These are phyloP conservation scores for Sanghuangporus sanghuang DNA, from an alignment of 1,284 basidiomycete genomes.

Conservation along the genomic window DNA sequence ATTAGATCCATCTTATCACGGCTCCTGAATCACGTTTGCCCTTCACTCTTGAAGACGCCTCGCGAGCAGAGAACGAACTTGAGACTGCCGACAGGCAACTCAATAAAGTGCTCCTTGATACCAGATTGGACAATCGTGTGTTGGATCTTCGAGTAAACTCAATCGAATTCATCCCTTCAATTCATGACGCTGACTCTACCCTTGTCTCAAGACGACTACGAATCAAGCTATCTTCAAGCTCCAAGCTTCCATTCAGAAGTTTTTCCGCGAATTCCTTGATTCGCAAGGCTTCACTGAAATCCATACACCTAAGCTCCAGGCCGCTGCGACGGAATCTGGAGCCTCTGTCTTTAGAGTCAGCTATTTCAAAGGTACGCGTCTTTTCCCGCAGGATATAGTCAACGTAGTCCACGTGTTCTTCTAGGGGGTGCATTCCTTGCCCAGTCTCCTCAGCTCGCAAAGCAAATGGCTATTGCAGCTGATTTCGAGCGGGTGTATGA, in stretches of 20 bases:
- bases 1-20: slow-evolving; percentile 15
- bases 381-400: background rate
- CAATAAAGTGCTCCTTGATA: slow-evolving; percentile 75
- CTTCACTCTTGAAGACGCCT: slow-evolving; percentile 72
- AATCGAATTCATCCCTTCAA: background rate
- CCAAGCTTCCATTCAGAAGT: slow-evolving; percentile 81
- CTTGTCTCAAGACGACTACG: slow-evolving; percentile 68
- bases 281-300: slow-evolving; percentile 85
- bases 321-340: slow-evolving; percentile 94
- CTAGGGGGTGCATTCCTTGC: slow-evolving; percentile 90
- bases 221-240: slow-evolving; percentile 97
- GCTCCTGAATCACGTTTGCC: slow-evolving; percentile 45
- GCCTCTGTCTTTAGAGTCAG: slow-evolving; percentile 97
- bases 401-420: background rate
- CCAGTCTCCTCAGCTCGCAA: slow-evolving; percentile 95
- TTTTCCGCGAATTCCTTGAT: slow-evolving; percentile 87
- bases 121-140: slow-evolving; percentile 92
- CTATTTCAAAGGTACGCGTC: slow-evolving; percentile 85
- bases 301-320: slow-evolving; percentile 96
- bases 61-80: slow-evolving; percentile 77
- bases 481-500: slow-evolving; percentile 99
- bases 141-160: slow-evolving; percentile 82
- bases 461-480: slow-evolving; percentile 99
- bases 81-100: slow-evolving; percentile 41
- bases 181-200: slow-evolving; percentile 15